Evolutionary conservation across 371 early-diverging fungal species (phyloP).

Genomic region (Rhizopus stolonifer): DNA sequence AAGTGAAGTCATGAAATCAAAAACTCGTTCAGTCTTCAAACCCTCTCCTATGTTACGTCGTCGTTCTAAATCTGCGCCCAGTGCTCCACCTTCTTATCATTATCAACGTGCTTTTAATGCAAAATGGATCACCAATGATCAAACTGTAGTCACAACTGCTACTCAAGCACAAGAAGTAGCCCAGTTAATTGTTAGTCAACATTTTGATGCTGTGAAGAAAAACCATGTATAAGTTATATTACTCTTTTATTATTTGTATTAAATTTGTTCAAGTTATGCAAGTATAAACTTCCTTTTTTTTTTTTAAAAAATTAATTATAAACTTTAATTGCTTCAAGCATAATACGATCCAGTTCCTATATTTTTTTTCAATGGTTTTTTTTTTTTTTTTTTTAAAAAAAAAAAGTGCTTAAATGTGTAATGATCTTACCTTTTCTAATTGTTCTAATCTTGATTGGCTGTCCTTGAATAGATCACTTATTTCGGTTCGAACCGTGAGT

Average conservation of each 20-base stretch:
- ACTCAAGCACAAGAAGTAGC: slow-evolving; percentile 26
- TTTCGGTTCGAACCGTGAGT: slow-evolving; percentile 32
- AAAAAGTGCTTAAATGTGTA: background rate
- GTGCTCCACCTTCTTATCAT: slow-evolving; percentile 33
- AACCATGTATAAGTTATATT: background rate
- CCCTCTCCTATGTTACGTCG: slow-evolving; percentile 24
- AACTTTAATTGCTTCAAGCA: slow-evolving; percentile 36
- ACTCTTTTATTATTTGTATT: background rate
- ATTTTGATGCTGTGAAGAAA: slow-evolving; percentile 27
- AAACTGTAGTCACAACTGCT: slow-evolving; percentile 16
- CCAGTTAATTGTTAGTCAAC: slow-evolving; percentile 25
- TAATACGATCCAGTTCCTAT: slow-evolving; percentile 41
- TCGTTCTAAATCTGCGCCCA: slow-evolving; percentile 46
- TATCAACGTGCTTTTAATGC: slow-evolving; percentile 24
- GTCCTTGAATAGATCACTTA: slow-evolving; percentile 39
- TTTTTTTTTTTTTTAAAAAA: too few relatives aligned
- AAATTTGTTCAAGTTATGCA: slow-evolving; percentile 1
- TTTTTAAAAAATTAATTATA: slow-evolving; percentile 18
- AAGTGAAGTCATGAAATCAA: slow-evolving; percentile 37
- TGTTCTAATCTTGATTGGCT: slow-evolving; percentile 38
- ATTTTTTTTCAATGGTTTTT: too few relatives aligned
- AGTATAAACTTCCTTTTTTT: slow-evolving; percentile 4
- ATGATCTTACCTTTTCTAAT: slow-evolving; percentile 42
- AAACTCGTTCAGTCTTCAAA: slow-evolving; percentile 2
- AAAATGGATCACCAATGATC: slow-evolving; percentile 14